A percentile compares a stretch with the other conserved stretches of the same genome.
phyloP scores from a whole-genome alignment of 306 rosid genomes.

The Lotus japonicus region DNA sequence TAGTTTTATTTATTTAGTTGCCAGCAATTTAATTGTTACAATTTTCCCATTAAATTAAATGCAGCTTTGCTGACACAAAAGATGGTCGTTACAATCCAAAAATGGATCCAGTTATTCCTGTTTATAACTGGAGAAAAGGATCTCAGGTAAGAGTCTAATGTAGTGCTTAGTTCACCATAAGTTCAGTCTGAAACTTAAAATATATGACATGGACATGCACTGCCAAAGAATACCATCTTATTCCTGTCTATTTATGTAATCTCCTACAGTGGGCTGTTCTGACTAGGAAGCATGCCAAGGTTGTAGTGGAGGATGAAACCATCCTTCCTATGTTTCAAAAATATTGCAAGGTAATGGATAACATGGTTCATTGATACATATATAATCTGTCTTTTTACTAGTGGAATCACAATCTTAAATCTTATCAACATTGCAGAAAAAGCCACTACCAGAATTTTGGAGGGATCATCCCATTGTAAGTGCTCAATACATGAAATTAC shows the following conservation, averaged over 20 bases:
- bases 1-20: not conserved
- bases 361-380: not conserved
- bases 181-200: slow-evolving; percentile 13
- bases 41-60: slow-evolving; percentile 11
- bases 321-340: slow-evolving; percentile 75
- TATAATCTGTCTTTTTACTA: not conserved
- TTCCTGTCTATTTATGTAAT: slow-evolving; percentile 5
- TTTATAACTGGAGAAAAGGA: slow-evolving; percentile 92
- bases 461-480: slow-evolving; percentile 86
- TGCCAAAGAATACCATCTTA: slow-evolving; percentile 15
- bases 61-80: slow-evolving; percentile 94
- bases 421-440: slow-evolving; percentile 55
- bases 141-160: slow-evolving; percentile 63
- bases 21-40: slow-evolving; percentile 10
- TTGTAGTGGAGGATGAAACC: slow-evolving; percentile 65
- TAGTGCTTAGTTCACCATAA: not conserved
- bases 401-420: not conserved
- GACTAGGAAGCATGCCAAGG: slow-evolving; percentile 83
- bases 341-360: slow-evolving; percentile 64
- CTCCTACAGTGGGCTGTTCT: slow-evolving; percentile 83
- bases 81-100: slow-evolving; percentile 95
- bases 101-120: slow-evolving; percentile 87
- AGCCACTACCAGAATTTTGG: slow-evolving; percentile 96
- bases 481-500: slow-evolving; percentile 12
- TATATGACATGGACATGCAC: slow-evolving; percentile 1